phyloP scores from a whole-genome alignment of 257 asterid species.

The Echium plantagineum region DNA sequence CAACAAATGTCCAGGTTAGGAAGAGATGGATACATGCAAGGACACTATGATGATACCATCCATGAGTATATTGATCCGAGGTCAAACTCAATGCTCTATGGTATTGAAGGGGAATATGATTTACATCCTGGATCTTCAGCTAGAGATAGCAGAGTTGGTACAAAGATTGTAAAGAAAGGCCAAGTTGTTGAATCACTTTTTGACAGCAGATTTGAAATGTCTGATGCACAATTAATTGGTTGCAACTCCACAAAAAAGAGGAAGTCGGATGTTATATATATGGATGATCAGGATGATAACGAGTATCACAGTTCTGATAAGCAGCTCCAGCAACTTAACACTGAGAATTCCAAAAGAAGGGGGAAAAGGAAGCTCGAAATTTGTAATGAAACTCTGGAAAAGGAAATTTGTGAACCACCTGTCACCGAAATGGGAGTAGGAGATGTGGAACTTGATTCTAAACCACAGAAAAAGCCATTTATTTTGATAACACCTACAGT shows the following conservation, averaged over 20 bases:
- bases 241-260: conserved; percentile 70
- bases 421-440: conserved; percentile 34
- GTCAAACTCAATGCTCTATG: conserved; percentile 32
- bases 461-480: conserved; percentile 65
- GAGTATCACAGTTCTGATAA: conserved; percentile 33
- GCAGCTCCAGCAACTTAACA: conserved; percentile 39
- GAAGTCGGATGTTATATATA: conserved; percentile 39
- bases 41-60: conserved; percentile 32
- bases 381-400: conserved; percentile 29
- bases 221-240: conserved; percentile 47
- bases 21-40: conserved; percentile 51
- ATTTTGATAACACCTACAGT: conserved; percentile 77
- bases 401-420: conserved; percentile 47
- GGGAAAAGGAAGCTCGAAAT: conserved; percentile 56
- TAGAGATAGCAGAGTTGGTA: conserved; percentile 39
- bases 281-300: conserved; percentile 36
- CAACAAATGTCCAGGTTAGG: conserved; percentile 41
- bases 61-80: conserved; percentile 38
- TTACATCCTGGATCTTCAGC: conserved; percentile 40
- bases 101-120: conserved; percentile 38
- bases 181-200: conserved; percentile 36
- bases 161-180: conserved; percentile 58
- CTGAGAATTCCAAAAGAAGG: conserved; percentile 42
- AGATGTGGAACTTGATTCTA: conserved; percentile 49
- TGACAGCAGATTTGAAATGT: conserved; percentile 39